A percentile compares a stretch with the other conserved stretches of the same genome.
phyloP scores from a whole-genome alignment of 192 early-diverging fungal species.

The Gryganskiella cystojenkinii region DNA sequence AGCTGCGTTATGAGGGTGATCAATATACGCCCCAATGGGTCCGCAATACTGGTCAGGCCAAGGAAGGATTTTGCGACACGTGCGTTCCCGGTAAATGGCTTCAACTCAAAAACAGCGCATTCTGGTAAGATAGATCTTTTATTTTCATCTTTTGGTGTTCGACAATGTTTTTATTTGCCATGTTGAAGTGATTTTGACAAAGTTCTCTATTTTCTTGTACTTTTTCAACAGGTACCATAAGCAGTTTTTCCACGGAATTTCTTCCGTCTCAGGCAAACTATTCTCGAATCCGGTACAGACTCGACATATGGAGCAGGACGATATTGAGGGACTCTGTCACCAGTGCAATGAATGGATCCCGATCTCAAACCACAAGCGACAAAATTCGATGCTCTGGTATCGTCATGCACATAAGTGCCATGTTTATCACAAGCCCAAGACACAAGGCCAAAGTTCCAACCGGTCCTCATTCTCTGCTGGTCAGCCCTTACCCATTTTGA shows the following conservation, averaged over 20 bases:
- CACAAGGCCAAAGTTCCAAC: constrained; percentile 42
- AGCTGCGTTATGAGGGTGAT: constrained; percentile 75
- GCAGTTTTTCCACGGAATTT: constrained; percentile 88
- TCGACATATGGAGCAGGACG: constrained; percentile 72
- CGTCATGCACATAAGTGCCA: constrained; percentile 90
- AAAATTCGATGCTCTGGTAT: constrained; percentile 86
- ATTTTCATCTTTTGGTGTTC: neutral
- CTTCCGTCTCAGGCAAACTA: constrained; percentile 82
- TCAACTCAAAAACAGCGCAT: constrained; percentile 90
- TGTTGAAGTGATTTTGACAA: neutral
- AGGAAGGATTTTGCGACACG: constrained; percentile 87
- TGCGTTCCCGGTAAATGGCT: constrained; percentile 88
- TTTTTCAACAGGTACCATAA: constrained; percentile 76
- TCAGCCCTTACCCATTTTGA: constrained; percentile 24
- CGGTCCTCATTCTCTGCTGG: constrained; percentile 49
- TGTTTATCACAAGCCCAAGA: constrained; percentile 80
- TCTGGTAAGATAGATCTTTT: constrained; percentile 75
- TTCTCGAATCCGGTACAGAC: constrained; percentile 80
- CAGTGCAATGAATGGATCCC: constrained; percentile 88
- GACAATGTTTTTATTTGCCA: neutral
- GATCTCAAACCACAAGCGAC: constrained; percentile 78
- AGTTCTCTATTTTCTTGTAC: neutral
- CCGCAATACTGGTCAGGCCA: constrained; percentile 75
- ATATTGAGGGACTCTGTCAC: constrained; percentile 84
- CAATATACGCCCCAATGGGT: constrained; percentile 89